Evolutionary conservation across 179 eudicot genomes (phyloP).

Genomic region (Corrigiola litoralis): DNA sequence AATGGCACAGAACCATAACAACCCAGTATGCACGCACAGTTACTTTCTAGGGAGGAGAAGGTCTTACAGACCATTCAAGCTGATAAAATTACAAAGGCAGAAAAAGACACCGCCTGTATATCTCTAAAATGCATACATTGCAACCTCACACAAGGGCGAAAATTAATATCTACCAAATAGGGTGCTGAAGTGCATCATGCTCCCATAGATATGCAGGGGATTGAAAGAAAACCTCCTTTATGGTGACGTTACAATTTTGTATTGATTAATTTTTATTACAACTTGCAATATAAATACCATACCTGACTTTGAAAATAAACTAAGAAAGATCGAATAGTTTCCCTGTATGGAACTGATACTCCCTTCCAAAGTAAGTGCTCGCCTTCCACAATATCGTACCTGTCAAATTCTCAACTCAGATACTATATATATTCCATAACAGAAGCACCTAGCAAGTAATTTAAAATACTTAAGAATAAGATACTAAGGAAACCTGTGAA

Average conservation of each 20-base stretch:
- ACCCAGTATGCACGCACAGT: neutral
- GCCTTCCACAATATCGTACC: slow-evolving; percentile 93
- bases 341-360: slow-evolving; percentile 91
- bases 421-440: slow-evolving; percentile 20
- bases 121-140: too few relatives aligned
- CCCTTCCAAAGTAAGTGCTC: slow-evolving; percentile 79
- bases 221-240: too few relatives aligned
- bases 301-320: slow-evolving; percentile 96
- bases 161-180: too few relatives aligned
- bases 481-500: neutral
- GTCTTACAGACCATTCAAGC: neutral
- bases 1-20: neutral
- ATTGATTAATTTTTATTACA: neutral
- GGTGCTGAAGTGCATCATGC: too few relatives aligned
- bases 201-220: too few relatives aligned
- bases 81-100: neutral
- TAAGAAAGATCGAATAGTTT: slow-evolving; percentile 82
- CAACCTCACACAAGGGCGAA: too few relatives aligned
- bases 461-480: slow-evolving; percentile 11
- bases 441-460: slow-evolving; percentile 25
- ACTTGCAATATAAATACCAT: slow-evolving; percentile 32
- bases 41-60: neutral
- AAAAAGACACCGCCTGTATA: too few relatives aligned
- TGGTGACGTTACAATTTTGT: neutral
- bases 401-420: slow-evolving; percentile 42